Percentiles rank a stretch among this genome's conserved stretches.
Conservation (phyloP, 179 eudicot species). For the Drosera spatulata region DNA sequence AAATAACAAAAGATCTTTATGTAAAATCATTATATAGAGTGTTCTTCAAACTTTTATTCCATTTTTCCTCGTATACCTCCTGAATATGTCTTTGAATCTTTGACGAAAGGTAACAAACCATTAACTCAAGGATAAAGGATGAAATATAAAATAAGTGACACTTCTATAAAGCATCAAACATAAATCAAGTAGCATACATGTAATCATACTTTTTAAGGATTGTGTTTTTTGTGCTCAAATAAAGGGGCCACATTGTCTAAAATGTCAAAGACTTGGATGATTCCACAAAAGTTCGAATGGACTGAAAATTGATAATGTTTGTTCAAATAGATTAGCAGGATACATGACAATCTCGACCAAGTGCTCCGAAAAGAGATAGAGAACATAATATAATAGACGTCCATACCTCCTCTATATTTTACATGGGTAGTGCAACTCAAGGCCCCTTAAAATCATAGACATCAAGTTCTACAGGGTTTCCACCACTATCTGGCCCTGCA, state of each 20-base stretch:
- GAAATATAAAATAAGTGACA: no score
- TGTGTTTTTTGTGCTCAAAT: constrained; percentile 85
- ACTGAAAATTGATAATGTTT: no score
- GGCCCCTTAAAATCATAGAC: constrained; percentile 91
- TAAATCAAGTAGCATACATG: constrained; percentile 35
- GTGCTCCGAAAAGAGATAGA: background rate
- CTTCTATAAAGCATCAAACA: background rate
- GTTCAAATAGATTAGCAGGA: no score
- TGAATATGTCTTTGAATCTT: constrained; percentile 98
- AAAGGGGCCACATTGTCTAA: constrained; percentile 92
- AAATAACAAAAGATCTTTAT: background rate
- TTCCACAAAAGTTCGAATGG: constrained; percentile 95
- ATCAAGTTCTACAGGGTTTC: constrained; percentile 47
- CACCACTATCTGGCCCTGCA: constrained; percentile 85
- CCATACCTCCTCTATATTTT: constrained; percentile 83
- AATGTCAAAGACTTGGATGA: constrained; percentile 90
- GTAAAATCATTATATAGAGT: constrained; percentile 71
- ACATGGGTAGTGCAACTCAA: constrained; percentile 93
- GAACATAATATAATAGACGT: background rate
- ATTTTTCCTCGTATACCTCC: constrained; percentile 86
- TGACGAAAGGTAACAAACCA: background rate
- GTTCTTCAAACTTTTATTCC: constrained; percentile 92
- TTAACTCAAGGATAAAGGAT: background rate
- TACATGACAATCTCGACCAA: no score
- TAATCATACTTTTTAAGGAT: constrained; percentile 97